Conservation (phyloP, 2,329 filamentous ascomycete genomes). For the Cladosporium sp. region DNA sequence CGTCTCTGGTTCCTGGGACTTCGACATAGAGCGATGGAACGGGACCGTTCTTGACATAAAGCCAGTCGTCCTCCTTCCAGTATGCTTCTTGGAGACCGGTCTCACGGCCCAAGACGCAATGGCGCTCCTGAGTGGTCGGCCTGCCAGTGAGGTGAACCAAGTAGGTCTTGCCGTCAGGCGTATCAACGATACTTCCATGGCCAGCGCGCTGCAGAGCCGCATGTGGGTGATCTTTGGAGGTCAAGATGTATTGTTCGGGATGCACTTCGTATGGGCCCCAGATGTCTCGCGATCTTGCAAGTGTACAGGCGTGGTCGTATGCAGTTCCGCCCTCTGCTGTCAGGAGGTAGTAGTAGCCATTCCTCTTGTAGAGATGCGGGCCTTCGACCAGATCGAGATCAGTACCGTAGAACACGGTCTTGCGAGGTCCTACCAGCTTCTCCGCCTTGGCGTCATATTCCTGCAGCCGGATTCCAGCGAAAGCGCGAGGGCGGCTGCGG, state of each 20-base stretch:
- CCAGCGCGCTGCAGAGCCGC: conserved; percentile 55
- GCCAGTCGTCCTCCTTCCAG: conserved; percentile 56
- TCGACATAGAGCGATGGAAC: conserved; percentile 13
- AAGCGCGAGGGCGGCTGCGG: conserved; percentile 18
- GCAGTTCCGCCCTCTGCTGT: conserved; percentile 57
- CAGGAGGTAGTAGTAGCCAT: conserved; percentile 61
- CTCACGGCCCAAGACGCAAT: conserved; percentile 48
- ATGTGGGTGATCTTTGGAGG: conserved; percentile 43
- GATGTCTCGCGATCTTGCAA: conserved; percentile 54
- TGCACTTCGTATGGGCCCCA: conserved; percentile 65
- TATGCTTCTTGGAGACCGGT: conserved; percentile 53
- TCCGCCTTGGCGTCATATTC: conserved; percentile 19
- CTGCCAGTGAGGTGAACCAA: conserved; percentile 50
- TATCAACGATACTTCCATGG: conserved; percentile 52
- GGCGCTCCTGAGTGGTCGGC: conserved; percentile 49
- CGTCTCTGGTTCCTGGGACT: conserved; percentile 13
- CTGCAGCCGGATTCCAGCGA: conserved; percentile 22
- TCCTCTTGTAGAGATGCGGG: conserved; percentile 60
- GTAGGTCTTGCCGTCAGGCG: conserved; percentile 49
- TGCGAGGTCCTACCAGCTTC: conserved; percentile 17
- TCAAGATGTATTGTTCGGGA: conserved; percentile 57
- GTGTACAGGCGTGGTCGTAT: conserved; percentile 61
- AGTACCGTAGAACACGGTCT: conserved; percentile 19
- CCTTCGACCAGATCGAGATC: conserved; percentile 38
- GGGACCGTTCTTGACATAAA: conserved; percentile 50